Percentiles rank a stretch among this genome's conserved stretches.
Conservation (phyloP, 2,329 filamentous ascomycete genomes). For the Trichophyton rubrum region DNA sequence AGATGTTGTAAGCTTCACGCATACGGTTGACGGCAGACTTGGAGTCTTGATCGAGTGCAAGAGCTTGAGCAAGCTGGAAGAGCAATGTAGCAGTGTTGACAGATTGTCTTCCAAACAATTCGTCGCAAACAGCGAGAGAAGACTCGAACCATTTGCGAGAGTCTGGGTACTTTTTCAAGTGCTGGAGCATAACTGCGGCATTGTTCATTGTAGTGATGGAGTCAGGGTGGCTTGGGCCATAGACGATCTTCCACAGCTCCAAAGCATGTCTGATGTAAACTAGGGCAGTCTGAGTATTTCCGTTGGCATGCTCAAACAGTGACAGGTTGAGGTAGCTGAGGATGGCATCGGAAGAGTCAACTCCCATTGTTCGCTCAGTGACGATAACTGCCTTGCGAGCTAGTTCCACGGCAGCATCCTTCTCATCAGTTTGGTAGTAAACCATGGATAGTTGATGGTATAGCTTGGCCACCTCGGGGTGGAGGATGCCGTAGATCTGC, state of each 20-base stretch:
- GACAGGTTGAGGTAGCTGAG: slow-evolving; percentile 93
- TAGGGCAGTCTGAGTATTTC: slow-evolving; percentile 79
- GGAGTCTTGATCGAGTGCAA: slow-evolving; percentile 89
- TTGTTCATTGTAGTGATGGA: slow-evolving; percentile 99
- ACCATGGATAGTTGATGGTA: slow-evolving; percentile 93
- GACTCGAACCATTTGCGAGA: slow-evolving; percentile 95
- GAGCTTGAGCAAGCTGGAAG: slow-evolving; percentile 91
- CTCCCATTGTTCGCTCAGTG: slow-evolving; percentile 80
- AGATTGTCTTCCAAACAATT: slow-evolving; percentile 75
- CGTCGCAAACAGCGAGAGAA: slow-evolving; percentile 76
- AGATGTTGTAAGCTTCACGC: slow-evolving; percentile 94
- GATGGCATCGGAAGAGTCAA: slow-evolving; percentile 88
- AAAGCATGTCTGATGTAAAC: slow-evolving; percentile 84
- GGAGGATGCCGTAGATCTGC: slow-evolving; percentile 95
- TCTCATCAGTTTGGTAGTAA: slow-evolving; percentile 96
- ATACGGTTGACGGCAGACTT: slow-evolving; percentile 85
- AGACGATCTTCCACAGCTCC: slow-evolving; percentile 93
- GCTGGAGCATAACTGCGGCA: slow-evolving; percentile 94
- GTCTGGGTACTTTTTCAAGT: slow-evolving; percentile 86
- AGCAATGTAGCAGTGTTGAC: slow-evolving; percentile 89
- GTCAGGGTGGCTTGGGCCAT: slow-evolving; percentile 84
- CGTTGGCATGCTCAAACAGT: slow-evolving; percentile 82
- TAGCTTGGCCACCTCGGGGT: slow-evolving; percentile 87
- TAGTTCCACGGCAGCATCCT: slow-evolving; percentile 86
- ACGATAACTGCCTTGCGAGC: slow-evolving; percentile 95